These are phyloP conservation scores for Coemansia javaensis DNA, from an alignment of 192 early-diverging fungal genomes.

Conservation along the genomic window DNA sequence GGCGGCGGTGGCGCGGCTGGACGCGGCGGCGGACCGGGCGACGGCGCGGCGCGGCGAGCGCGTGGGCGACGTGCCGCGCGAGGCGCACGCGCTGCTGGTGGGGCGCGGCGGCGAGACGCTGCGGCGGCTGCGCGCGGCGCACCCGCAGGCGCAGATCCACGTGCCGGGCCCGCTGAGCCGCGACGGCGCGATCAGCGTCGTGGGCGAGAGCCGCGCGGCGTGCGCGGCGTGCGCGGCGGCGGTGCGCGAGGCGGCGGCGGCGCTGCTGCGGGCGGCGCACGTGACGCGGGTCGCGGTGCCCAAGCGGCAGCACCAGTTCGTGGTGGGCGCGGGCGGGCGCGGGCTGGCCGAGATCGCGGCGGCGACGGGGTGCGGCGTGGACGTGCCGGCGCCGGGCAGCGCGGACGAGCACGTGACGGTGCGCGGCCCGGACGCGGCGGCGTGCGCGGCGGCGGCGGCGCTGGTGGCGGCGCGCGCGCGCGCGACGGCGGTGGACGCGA, in stretches of 20 bases:
- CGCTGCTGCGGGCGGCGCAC: slow-evolving; percentile 63
- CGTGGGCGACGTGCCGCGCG: slow-evolving; percentile 62
- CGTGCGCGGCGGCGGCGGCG: slow-evolving; percentile 67
- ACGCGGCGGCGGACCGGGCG: slow-evolving; percentile 70
- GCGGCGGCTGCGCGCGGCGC: slow-evolving; percentile 54
- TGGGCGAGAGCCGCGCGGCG: slow-evolving; percentile 73
- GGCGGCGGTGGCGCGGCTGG: slow-evolving; percentile 80
- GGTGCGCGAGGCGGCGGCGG: slow-evolving; percentile 56
- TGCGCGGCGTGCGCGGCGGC: slow-evolving; percentile 58
- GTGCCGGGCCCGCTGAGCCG: slow-evolving; percentile 58
- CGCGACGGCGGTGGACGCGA: slow-evolving; percentile 63
- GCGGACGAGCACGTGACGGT: slow-evolving; percentile 71
- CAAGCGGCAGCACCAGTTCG: slow-evolving; percentile 90
- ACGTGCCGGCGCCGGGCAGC: slow-evolving; percentile 67
- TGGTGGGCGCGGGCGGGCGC: slow-evolving; percentile 76
- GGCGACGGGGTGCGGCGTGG: slow-evolving; percentile 83
- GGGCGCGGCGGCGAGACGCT: slow-evolving; percentile 63
- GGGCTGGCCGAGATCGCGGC: slow-evolving; percentile 78
- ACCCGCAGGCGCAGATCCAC: slow-evolving; percentile 69
- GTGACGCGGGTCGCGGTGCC: slow-evolving; percentile 67
- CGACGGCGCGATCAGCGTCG: slow-evolving; percentile 59
- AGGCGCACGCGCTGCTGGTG: slow-evolving; percentile 78
- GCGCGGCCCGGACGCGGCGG: slow-evolving; percentile 65
- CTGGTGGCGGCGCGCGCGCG: slow-evolving; percentile 80
- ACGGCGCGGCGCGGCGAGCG: slow-evolving; percentile 65